These are phyloP conservation scores for Flaveria trinervia DNA, from an alignment of 129 eudicot species.

Conservation along the genomic window DNA sequence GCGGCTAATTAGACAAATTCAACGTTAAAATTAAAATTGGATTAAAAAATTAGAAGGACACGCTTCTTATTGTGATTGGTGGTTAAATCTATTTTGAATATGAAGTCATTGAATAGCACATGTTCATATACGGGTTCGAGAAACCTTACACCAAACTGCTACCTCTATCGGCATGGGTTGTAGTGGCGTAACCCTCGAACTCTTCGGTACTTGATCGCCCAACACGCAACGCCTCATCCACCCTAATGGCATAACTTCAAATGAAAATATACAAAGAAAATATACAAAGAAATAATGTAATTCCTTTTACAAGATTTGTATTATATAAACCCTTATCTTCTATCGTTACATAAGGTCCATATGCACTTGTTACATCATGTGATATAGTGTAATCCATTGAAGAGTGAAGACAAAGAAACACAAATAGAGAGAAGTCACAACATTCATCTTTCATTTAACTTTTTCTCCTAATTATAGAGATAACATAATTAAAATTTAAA, in stretches of 20 bases:
- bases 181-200: no score
- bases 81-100: no score
- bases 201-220: no score
- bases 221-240: no score
- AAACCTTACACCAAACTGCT: no score
- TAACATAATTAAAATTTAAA: constrained; percentile 3
- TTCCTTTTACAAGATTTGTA: not conserved
- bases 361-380: constrained; percentile 14
- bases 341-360: constrained; percentile 9
- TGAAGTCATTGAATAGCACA: no score
- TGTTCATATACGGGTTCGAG: no score
- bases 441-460: not conserved
- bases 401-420: not conserved
- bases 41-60: no score
- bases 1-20: no score
- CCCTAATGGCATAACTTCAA: not conserved
- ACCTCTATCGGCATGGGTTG: no score
- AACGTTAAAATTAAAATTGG: no score
- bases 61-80: no score
- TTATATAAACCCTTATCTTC: not conserved
- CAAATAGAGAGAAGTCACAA: constrained; percentile 15
- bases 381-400: constrained; percentile 3
- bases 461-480: not conserved
- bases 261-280: not conserved
- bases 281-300: not conserved